These are phyloP conservation scores for Geotrichum bryndzae DNA, from an alignment of 1,139 yeast species.

Conservation along the genomic window DNA sequence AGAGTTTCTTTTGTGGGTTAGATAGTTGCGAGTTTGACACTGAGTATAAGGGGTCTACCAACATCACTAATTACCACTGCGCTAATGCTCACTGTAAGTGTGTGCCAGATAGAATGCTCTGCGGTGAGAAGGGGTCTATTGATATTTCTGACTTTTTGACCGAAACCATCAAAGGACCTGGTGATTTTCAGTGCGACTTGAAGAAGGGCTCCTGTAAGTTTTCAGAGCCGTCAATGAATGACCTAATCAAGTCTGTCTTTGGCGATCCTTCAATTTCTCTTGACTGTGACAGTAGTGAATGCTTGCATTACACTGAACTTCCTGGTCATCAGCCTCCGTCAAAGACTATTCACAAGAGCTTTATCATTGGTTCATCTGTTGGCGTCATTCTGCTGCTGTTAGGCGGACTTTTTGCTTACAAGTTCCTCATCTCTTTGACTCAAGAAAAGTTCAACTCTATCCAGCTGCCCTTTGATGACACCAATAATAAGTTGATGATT, in stretches of 20 bases:
- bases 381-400: slow-evolving; percentile 41
- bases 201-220: slow-evolving; percentile 58
- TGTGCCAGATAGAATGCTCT: slow-evolving; percentile 84
- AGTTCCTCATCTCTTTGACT: slow-evolving; percentile 27
- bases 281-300: slow-evolving; percentile 78
- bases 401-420: slow-evolving; percentile 42
- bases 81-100: slow-evolving; percentile 74
- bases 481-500: slow-evolving; percentile 33
- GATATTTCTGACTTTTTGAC: slow-evolving; percentile 90
- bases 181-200: slow-evolving; percentile 78
- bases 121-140: slow-evolving; percentile 90
- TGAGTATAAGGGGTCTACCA: slow-evolving; percentile 46
- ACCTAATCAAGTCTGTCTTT: slow-evolving; percentile 77
- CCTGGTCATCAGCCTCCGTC: slow-evolving; percentile 78
- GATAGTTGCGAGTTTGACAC: slow-evolving; percentile 62
- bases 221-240: slow-evolving; percentile 95
- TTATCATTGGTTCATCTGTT: slow-evolving; percentile 47
- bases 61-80: slow-evolving; percentile 73
- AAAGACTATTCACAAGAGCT: slow-evolving; percentile 47
- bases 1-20: slow-evolving; percentile 85
- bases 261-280: slow-evolving; percentile 87
- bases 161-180: slow-evolving; percentile 89
- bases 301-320: slow-evolving; percentile 83
- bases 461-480: slow-evolving; percentile 36
- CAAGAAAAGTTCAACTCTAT: slow-evolving; percentile 27